Conservation (phyloP, 1,139 yeast species). For the Candida labiduridarum region DNA sequence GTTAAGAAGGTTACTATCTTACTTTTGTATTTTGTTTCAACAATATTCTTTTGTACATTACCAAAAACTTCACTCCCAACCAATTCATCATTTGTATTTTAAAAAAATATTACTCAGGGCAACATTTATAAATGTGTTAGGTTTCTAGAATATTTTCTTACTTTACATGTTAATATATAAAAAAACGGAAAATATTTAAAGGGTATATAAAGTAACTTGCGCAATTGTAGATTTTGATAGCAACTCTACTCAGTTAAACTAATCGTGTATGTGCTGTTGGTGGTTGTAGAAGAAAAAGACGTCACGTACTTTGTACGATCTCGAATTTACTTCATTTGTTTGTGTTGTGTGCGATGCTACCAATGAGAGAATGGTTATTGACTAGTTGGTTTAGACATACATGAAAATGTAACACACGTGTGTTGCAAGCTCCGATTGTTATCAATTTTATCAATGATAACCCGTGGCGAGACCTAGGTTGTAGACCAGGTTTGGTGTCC, state of each 20-base stretch:
- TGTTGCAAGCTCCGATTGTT: no score
- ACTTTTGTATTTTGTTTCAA: conserved; percentile 9
- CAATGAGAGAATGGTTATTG: background rate
- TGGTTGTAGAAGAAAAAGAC: background rate
- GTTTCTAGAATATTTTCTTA: conserved; percentile 14
- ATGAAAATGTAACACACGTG: no score
- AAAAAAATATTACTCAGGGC: conserved; percentile 11
- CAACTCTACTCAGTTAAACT: background rate
- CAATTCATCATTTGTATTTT: conserved; percentile 6
- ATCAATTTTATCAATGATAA: no score
- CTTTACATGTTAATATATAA: conserved; percentile 12
- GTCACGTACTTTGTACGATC: no score
- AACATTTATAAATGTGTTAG: conserved; percentile 6
- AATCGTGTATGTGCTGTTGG: background rate
- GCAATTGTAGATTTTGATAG: background rate
- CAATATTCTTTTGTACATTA: conserved; percentile 7
- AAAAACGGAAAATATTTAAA: conserved; percentile 10
- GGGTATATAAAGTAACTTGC: background rate
- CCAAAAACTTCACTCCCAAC: conserved; percentile 7
- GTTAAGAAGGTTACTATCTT: conserved; percentile 53
- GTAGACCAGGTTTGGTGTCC: no score
- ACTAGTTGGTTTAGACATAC: no score
- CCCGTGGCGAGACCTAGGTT: no score
- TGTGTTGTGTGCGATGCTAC: background rate
- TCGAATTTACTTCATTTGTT: background rate